A percentile compares a stretch with the other conserved stretches of the same genome.
Conservation (phyloP, 768 basidiomycete species). For the Boletus fagicola region DNA sequence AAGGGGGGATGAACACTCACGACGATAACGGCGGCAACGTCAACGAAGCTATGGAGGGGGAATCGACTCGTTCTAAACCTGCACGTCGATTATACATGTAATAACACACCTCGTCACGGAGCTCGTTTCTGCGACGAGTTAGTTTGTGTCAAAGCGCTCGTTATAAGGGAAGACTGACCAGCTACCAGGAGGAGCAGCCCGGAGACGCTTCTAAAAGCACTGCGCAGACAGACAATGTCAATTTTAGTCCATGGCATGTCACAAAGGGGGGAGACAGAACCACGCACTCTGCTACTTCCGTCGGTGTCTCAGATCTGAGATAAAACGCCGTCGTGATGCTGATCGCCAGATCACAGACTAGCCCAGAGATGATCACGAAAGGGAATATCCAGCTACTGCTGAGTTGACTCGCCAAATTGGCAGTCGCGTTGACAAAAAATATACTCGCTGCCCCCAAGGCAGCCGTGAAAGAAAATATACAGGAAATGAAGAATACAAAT, state of each 20-base stretch:
- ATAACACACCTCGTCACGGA: constrained; percentile 12
- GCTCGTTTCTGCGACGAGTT: constrained; percentile 17
- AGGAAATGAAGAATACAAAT: constrained; percentile 13
- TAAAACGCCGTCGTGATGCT: constrained; percentile 7
- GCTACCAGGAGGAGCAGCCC: constrained; percentile 5
- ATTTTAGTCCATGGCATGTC: not conserved
- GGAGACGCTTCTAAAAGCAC: not conserved
- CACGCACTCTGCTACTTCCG: constrained; percentile 9
- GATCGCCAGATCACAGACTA: constrained; percentile 18
- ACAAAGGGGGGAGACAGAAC: not conserved
- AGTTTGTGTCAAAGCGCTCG: not conserved
- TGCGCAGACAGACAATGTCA: not conserved
- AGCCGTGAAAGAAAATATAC: constrained; percentile 22
- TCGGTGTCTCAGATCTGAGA: constrained; percentile 6
- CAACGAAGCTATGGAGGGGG: constrained; percentile 8
- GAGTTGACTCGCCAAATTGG: constrained; percentile 11
- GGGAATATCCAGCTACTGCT: constrained; percentile 18
- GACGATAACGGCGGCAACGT: constrained; percentile 1
- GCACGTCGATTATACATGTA: not conserved
- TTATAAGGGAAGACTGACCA: constrained; percentile 11
- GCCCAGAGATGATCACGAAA: constrained; percentile 15
- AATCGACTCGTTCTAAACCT: not conserved
- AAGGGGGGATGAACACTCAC: constrained; percentile 6
- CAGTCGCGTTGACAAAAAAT: constrained; percentile 13
- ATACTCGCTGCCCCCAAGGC: constrained; percentile 20